Evolutionary conservation across 2,329 filamentous ascomycete genomes (phyloP), one percentile per base, ranked within the genome.

Genomic region (Penicillium digitatum): DNA sequence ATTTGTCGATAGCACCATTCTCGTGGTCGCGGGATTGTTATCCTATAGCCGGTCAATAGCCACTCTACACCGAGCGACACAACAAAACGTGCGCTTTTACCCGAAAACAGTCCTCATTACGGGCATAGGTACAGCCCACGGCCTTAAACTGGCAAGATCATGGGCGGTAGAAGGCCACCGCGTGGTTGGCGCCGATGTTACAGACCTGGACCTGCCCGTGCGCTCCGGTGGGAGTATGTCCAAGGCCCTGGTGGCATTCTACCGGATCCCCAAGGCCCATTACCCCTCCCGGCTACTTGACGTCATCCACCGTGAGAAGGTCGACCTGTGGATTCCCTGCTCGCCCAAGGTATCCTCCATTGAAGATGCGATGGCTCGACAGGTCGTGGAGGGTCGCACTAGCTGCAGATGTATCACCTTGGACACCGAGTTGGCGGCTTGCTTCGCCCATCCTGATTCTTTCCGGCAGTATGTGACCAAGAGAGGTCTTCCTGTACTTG

Each of bases 301-400:
- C 9, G 78, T 90, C 26, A 77, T 90, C 38, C 67, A 77, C 6
- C 68, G 73, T 0, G 86, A 91, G 59, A 76, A 79, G 0, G 79
- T 89, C 5, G 82, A 89, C 53, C 71, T 91, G 3, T 92, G 88
- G 87, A 82, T 91, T 3, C 85, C 83, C 20, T 89, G 87, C 63
- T 89, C 87, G 0, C 85, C 84, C n/a, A 83, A 87, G 9, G 79
- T 81, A 1, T 83, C 81, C 0, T 85, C 84, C 0, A 71, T 87
- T 12, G 84, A 88, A 63, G 88, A 91, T 66, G 87, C 83, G 0
- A 70, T 81, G 34, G 86, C 85, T 1, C 85, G 84, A 58, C 81
- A 87, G 54, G 73, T 79, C 3, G 73, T 89, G 18, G 83, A 88
- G 61, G 72, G 74, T 14, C 74, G 79, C 32, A 86, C 84, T 0